These are phyloP conservation scores for Sphaerulina populicola DNA, from an alignment of 2,329 filamentous ascomycete genomes.

Conservation along the genomic window DNA sequence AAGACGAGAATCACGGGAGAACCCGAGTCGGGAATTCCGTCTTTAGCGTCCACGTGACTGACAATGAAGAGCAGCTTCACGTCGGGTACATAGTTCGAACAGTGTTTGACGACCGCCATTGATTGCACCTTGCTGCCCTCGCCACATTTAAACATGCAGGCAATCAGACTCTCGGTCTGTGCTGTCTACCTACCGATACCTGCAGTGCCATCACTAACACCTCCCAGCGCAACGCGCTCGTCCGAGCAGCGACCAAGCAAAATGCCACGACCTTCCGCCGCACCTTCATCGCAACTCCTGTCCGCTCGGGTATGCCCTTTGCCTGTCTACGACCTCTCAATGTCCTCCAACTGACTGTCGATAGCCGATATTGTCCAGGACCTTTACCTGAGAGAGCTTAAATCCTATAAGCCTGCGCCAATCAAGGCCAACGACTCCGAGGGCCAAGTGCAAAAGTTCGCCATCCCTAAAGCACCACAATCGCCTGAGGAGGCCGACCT, in stretches of 20 bases:
- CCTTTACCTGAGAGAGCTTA: conserved; percentile 92
- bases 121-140: not conserved
- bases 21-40: not conserved
- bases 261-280: conserved; percentile 48
- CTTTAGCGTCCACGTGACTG: not conserved
- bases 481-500: conserved; percentile 94
- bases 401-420: conserved; percentile 79
- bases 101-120: not conserved
- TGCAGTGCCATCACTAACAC: conserved; percentile 29
- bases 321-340: conserved; percentile 13
- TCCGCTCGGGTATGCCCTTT: conserved; percentile 50
- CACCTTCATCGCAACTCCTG: conserved; percentile 54
- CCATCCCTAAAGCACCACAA: conserved; percentile 66
- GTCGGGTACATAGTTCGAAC: not conserved
- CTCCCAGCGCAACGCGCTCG: conserved; percentile 51
- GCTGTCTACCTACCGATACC: not conserved
- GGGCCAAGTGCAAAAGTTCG: conserved; percentile 85
- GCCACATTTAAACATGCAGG: conserved; percentile 43
- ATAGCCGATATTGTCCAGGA: conserved; percentile 95
- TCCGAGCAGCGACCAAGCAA: conserved; percentile 53
- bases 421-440: conserved; percentile 81
- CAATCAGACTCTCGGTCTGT: conserved; percentile 53
- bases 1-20: not conserved
- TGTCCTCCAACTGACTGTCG: conserved; percentile 6
- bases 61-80: not conserved